Base-by-base conservation (phyloP, 139 green algal species). In the Closterium sp. region DNA sequence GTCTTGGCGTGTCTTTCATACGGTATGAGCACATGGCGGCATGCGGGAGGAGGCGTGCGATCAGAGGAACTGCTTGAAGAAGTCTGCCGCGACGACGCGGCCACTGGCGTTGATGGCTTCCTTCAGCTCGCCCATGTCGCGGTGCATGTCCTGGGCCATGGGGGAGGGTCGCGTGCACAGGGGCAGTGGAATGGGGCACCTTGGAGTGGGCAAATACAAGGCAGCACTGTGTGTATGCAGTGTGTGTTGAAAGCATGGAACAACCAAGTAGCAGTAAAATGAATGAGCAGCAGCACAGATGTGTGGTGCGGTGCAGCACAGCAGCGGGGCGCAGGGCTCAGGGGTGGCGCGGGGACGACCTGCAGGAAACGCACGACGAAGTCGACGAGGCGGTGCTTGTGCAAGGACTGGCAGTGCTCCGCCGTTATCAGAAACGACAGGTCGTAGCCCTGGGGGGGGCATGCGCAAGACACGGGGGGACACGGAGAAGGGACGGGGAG, bases 331-430 rank as follows among this genome's bases (percentile, higher is more conserved):
- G 55, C 9, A 84, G 64, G 32, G 86, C 8, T 2, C 1, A 33
- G 21, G 32, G n/a, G 87, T 8, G 35, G 55, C n/a, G 28, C 87
- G 55, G 87, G 64, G 30, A 0, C 4, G 55, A 34, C 95, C 90
- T 96, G 93, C 81, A 97, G 92, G 84, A 97, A 97, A 19, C 92
- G 30, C 83, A 95, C 93, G 33, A 97, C 90, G 81, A 97, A 97
- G 76, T 97, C 94, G 32, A 97, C 85, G 34, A 97, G 90, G 19
- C 88, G 86, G 28, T 93, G 84, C 85, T 93, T 90, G 2, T 90
- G 88, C 87, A 95, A 94, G 33, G 86, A 25, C 30, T 97, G 88
- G 32, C 87, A 86, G 89, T 97, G 96, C 34, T 85, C 34, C 85
- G 94, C 90, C 2, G 96, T 97, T 35, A 97, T 93, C 9, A 97